These are phyloP conservation scores for Dothideomycetes sp. DNA, from an alignment of 2,329 filamentous ascomycete species.

Conservation along the genomic window DNA sequence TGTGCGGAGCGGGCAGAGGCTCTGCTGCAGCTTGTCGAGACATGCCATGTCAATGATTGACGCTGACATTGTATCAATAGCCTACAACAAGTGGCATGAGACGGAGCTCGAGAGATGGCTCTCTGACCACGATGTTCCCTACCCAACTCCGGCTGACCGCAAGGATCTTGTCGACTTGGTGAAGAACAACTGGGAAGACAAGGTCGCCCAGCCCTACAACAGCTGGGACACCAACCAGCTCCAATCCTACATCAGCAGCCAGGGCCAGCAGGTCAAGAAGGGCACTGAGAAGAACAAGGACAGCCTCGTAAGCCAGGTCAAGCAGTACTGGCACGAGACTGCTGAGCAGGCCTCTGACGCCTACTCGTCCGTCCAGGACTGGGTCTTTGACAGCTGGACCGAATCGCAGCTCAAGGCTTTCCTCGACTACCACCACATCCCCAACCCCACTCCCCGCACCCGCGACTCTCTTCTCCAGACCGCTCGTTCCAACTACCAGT, in stretches of 20 bases:
- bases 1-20: no score
- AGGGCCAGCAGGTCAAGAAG: constrained; percentile 61
- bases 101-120: constrained; percentile 97
- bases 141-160: constrained; percentile 82
- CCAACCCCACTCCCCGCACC: constrained; percentile 76
- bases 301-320: constrained; percentile 58
- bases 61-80: constrained; percentile 39
- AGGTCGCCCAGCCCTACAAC: constrained; percentile 65
- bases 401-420: constrained; percentile 92
- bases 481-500: constrained; percentile 72
- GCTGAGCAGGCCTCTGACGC: constrained; percentile 66
- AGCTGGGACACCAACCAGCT: constrained; percentile 66
- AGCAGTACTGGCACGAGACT: constrained; percentile 66
- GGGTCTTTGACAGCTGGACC: constrained; percentile 92
- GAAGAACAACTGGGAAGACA: constrained; percentile 77
- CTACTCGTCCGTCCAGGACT: constrained; percentile 67
- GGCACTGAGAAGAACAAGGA: constrained; percentile 60
- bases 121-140: constrained; percentile 80
- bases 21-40: background rate
- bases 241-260: constrained; percentile 56
- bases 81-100: constrained; percentile 98
- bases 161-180: constrained; percentile 92
- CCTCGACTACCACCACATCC: constrained; percentile 78
- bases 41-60: background rate
- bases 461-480: constrained; percentile 73